Conservation (phyloP, 1,284 basidiomycete species). For the Cryptococcus hybrid region DNA sequence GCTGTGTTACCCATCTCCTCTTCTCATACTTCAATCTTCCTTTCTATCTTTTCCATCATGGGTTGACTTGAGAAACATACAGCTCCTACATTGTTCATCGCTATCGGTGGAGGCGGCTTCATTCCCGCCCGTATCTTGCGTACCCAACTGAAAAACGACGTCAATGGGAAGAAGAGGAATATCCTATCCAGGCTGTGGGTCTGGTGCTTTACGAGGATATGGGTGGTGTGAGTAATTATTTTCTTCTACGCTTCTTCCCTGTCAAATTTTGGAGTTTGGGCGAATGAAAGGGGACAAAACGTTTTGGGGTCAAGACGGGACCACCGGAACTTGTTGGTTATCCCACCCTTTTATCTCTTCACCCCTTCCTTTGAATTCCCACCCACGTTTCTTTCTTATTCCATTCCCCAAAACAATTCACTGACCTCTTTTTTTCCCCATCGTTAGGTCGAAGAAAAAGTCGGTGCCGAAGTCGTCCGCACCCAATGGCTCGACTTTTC, state of each 20-base stretch:
- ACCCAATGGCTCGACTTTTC: conserved; percentile 75
- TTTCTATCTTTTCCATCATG: not conserved
- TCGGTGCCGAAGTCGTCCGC: conserved; percentile 79
- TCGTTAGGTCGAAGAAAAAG: conserved; percentile 63
- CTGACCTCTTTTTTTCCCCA: too few species aligned
- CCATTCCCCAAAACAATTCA: too few species aligned
- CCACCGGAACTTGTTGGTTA: not conserved
- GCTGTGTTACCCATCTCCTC: not conserved
- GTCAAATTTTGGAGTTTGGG: too few species aligned
- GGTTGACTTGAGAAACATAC: too few species aligned
- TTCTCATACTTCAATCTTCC: not conserved
- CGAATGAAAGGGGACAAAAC: too few species aligned
- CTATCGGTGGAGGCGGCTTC: conserved; percentile 65
- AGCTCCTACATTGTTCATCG: conserved; percentile 45
- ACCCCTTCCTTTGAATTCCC: too few species aligned
- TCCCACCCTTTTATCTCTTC: not conserved
- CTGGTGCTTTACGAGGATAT: conserved; percentile 87
- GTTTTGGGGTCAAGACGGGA: not conserved
- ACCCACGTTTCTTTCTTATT: too few species aligned
- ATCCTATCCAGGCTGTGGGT: conserved; percentile 89
- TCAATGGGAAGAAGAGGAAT: conserved; percentile 63
- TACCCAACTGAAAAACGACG: conserved; percentile 76
- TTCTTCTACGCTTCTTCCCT: not conserved
- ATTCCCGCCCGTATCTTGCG: conserved; percentile 92
- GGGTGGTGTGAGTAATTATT: conserved; percentile 57